Evolutionary conservation across 2,329 filamentous ascomycete species (phyloP).

Genomic region (Beauveria asiatica): DNA sequence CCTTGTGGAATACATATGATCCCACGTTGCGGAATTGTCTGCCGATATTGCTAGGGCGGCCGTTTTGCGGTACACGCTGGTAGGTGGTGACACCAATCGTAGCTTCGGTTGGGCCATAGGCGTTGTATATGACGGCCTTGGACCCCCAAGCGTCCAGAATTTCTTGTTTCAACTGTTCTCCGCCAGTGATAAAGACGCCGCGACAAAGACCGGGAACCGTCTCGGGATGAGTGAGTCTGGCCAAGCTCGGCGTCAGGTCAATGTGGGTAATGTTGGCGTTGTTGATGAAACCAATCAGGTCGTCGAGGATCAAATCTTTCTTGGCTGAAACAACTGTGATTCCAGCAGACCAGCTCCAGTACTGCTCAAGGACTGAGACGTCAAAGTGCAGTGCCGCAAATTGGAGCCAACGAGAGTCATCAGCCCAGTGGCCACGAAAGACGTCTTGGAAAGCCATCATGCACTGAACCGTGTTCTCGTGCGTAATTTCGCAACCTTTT

Average conservation of each 20-base stretch:
- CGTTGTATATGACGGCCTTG: conserved; percentile 77
- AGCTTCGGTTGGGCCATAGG: conserved; percentile 84
- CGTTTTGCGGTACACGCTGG: conserved; percentile 66
- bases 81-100: conserved; percentile 92
- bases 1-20: conserved; percentile 65
- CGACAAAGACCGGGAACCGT: conserved; percentile 71
- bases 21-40: conserved; percentile 82
- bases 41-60: conserved; percentile 82
- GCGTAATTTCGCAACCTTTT: conserved; percentile 81
- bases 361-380: conserved; percentile 86
- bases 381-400: conserved; percentile 95
- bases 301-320: conserved; percentile 76
- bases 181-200: conserved; percentile 89
- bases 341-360: conserved; percentile 90
- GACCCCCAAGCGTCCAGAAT: conserved; percentile 82
- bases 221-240: conserved; percentile 66
- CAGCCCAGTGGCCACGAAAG: conserved; percentile 66
- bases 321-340: conserved; percentile 77
- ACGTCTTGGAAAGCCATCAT: conserved; percentile 79
- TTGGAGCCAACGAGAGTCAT: conserved; percentile 72
- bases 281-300: conserved; percentile 65
- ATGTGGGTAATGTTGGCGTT: conserved; percentile 76
- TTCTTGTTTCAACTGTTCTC: conserved; percentile 80
- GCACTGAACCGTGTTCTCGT: conserved; percentile 81
- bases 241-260: conserved; percentile 82